phyloP scores from a whole-genome alignment of 805 yeast genomes.

The Jamesozyma rosinii region DNA sequence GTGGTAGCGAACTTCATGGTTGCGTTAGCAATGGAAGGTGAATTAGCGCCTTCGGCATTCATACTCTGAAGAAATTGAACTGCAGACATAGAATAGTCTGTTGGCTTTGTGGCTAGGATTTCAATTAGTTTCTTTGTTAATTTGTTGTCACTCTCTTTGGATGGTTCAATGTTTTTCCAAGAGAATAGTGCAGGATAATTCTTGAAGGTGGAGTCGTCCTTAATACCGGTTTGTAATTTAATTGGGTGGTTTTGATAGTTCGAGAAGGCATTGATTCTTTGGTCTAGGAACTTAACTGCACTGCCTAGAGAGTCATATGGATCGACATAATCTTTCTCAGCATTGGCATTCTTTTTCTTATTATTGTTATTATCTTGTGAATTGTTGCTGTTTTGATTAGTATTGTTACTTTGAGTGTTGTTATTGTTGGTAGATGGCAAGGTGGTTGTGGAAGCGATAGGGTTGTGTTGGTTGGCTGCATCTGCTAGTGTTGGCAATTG shows the following conservation, averaged over 20 bases:
- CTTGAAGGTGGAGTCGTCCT: constrained; percentile 23
- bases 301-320: constrained; percentile 38
- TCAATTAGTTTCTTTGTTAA: constrained; percentile 30
- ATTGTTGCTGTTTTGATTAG: background rate
- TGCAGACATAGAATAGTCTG: constrained; percentile 26
- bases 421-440: background rate
- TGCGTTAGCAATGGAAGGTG: background rate
- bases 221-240: constrained; percentile 30
- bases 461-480: constrained; percentile 9
- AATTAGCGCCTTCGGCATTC: constrained; percentile 15
- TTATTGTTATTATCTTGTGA: constrained; percentile 6
- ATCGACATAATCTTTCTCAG: constrained; percentile 35
- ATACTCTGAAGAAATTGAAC: constrained; percentile 25
- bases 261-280: constrained; percentile 36
- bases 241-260: constrained; percentile 31
- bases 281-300: constrained; percentile 41
- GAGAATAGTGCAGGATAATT: constrained; percentile 42
- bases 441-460: background rate
- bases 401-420: constrained; percentile 2
- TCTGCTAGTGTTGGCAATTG: constrained; percentile 25
- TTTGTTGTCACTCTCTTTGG: constrained; percentile 29
- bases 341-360: constrained; percentile 28
- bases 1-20: constrained; percentile 5
- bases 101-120: constrained; percentile 31
- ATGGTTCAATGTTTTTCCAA: constrained; percentile 32